Evolutionary conservation across 805 yeast genomes (phyloP).

Genomic region (Sungouiozyma ichnusensis): DNA sequence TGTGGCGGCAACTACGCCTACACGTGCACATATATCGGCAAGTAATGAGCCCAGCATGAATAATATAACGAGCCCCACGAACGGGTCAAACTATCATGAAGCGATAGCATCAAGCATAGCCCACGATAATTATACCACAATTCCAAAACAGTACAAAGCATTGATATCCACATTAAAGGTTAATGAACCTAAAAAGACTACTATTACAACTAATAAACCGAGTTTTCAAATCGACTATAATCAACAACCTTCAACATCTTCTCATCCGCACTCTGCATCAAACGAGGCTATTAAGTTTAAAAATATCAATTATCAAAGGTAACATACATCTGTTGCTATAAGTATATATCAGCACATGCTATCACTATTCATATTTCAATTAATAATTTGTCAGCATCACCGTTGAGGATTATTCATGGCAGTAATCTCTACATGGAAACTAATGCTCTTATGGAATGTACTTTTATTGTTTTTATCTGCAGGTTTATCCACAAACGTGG

Average conservation of each 20-base stretch:
- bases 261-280: conserved; percentile 6
- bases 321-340: conserved; percentile 2
- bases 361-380: background rate
- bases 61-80: conserved; percentile 4
- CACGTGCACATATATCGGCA: background rate
- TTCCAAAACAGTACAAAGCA: background rate
- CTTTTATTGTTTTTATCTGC: conserved; percentile 8
- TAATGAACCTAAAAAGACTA: background rate
- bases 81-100: background rate
- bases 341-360: too few species aligned
- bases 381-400: background rate
- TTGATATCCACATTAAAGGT: background rate
- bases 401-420: conserved; percentile 1
- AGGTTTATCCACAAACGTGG: conserved; percentile 22
- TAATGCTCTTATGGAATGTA: conserved; percentile 20
- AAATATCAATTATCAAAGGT: conserved; percentile 17
- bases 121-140: background rate
- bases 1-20: conserved; percentile 1
- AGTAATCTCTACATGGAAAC: conserved; percentile 26
- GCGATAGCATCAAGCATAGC: background rate
- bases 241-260: conserved; percentile 1
- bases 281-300: conserved; percentile 17
- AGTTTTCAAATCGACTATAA: too few species aligned
- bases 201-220: background rate
- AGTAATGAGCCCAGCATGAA: background rate